Evolutionary conservation across 2,329 filamentous ascomycete species (phyloP).

Genomic region (Colletotrichum noveboracense): DNA sequence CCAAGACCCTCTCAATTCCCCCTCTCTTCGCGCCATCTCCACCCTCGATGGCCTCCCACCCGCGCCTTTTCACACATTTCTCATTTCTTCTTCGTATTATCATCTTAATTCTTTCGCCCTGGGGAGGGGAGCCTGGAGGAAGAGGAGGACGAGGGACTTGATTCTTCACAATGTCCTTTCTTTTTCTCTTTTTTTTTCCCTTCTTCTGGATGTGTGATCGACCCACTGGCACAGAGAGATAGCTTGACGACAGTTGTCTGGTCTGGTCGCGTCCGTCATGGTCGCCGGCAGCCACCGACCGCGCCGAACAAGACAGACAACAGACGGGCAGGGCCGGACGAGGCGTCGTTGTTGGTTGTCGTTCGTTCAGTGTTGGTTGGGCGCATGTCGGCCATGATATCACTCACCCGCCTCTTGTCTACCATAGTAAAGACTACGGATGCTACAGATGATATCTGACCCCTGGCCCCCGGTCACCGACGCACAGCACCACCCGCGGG

Average conservation of each 20-base stretch:
- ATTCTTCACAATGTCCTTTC: background rate
- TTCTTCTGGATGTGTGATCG: background rate
- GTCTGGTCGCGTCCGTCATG: background rate
- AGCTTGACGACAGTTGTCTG: background rate
- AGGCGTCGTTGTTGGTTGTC: background rate
- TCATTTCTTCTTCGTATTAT: slow-evolving; percentile 22
- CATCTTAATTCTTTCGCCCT: background rate
- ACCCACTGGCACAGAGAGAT: background rate
- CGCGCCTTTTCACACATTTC: background rate
- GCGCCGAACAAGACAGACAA: background rate
- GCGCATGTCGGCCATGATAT: slow-evolving; percentile 1
- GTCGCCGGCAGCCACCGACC: background rate
- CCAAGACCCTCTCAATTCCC: background rate
- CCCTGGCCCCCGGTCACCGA: background rate
- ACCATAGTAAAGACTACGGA: background rate
- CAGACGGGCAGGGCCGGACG: background rate
- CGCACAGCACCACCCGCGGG: slow-evolving; percentile 19
- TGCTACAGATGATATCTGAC: slow-evolving; percentile 13
- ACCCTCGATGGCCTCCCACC: slow-evolving; percentile 15
- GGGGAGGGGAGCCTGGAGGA: background rate
- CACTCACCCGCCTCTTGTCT: background rate
- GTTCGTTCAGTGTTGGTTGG: slow-evolving; percentile 1
- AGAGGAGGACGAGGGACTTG: background rate
- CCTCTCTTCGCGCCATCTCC: slow-evolving; percentile 11
- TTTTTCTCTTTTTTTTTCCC: background rate